phyloP scores from a whole-genome alignment of 2,329 filamentous ascomycete species.

The Furcasterigmium furcatum region DNA sequence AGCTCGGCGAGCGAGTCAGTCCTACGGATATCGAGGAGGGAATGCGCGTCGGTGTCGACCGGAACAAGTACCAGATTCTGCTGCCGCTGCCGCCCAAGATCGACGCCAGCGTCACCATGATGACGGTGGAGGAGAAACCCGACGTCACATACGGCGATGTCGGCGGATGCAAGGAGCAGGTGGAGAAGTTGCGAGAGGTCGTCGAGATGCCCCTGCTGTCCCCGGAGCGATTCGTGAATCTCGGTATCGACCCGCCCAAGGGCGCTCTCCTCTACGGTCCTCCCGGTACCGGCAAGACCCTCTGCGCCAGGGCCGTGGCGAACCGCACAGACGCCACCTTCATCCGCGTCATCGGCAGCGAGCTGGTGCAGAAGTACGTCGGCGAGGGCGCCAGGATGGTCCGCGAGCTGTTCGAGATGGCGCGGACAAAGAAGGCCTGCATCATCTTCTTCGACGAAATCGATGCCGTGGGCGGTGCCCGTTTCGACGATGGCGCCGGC shows the following conservation, averaged over 20 bases:
- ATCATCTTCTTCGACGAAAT: constrained; percentile 99
- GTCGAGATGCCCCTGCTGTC: constrained; percentile 98
- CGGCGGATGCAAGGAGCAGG: constrained; percentile 98
- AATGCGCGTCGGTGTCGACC: constrained; percentile 97
- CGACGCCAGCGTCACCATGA: constrained; percentile 98
- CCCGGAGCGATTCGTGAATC: constrained; percentile 93
- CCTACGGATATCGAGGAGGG: constrained; percentile 99
- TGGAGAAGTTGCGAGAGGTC: constrained; percentile 97
- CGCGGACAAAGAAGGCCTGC: constrained; percentile 97
- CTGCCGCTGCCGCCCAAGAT: constrained; percentile 96
- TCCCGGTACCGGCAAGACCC: constrained; percentile 97
- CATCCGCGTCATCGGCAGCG: constrained; percentile 96
- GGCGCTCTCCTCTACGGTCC: constrained; percentile 95
- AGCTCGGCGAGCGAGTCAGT: constrained; percentile 92
- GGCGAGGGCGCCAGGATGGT: constrained; percentile 99
- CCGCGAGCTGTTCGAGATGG: constrained; percentile 98
- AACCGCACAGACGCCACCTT: constrained; percentile 98
- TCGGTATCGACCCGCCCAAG: constrained; percentile 99
- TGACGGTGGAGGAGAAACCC: constrained; percentile 99
- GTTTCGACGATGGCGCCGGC: constrained; percentile 94
- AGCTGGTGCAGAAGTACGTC: constrained; percentile 98
- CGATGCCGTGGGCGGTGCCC: constrained; percentile 90
- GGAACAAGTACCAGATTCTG: constrained; percentile 99
- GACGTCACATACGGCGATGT: constrained; percentile 99
- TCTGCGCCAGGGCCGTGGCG: constrained; percentile 94